Evolutionary conservation across 1,284 basidiomycete genomes (phyloP), one percentile per base, ranked within the genome.

Genomic region (Rhodotorula glutinis): DNA sequence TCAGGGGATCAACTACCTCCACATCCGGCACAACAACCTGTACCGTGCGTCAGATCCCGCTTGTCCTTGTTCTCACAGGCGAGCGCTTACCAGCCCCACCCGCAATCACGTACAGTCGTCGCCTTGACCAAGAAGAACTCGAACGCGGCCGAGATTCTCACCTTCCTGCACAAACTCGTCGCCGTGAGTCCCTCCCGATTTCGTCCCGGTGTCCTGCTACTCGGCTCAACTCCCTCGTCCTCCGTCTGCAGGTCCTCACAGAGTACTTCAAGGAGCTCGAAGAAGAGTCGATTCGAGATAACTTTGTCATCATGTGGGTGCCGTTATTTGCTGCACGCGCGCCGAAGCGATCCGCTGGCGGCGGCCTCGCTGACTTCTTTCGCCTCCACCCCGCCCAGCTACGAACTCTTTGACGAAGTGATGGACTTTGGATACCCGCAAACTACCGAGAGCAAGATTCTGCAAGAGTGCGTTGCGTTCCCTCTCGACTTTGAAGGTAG

Each of bases 401-500:
- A 71, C 46, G 66, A 71, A 78, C 85, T 98, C 59, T 85, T 99
- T 81, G 96, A 98, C 78, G 95, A 98, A 83, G 98, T 98, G 92
- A 98, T 98, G 94, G 95, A 98, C 82, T 98, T 97, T 81, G 96
- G 96, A 19, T 98, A 92, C 79, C 95, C 95, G 0, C 96, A 98
- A 80, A 98, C 96, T 38, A 98, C 96, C 29, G 96, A 98, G 82
- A 93, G 90, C 83, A 98, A 99, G 84, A 98, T 98, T 75, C 80
- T 98, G 65, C 95, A 98, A 81, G 96, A 98, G 88, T 92, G 73
- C 74, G 88, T 83, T 16, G 33, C 49, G n/a, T 29, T 10, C 7
- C 25, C 21, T 17, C 47, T 25, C 55, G 17, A 46, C 9, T 27
- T 7, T n/a, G n/a, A n/a, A n/a, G 25, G 25, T 9, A 9, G 23